Evolutionary conservation across 495 filamentous ascomycete species (phyloP).

Genomic region (Penicillium canariense): DNA sequence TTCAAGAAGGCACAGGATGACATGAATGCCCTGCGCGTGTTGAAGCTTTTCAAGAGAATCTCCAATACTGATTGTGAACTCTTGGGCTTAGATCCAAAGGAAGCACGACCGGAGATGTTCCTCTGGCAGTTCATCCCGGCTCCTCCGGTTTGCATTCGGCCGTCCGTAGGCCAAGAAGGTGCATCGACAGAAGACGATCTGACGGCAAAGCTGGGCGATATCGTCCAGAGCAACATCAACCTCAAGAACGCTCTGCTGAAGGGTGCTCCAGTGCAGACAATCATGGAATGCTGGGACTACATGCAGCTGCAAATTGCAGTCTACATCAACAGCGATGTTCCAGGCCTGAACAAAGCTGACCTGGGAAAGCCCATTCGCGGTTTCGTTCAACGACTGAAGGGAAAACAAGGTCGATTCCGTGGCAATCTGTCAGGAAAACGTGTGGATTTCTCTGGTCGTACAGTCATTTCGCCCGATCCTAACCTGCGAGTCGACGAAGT

Average conservation of each 20-base stretch:
- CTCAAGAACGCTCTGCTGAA: constrained; percentile 75
- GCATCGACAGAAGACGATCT: constrained; percentile 95
- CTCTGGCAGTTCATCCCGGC: constrained; percentile 96
- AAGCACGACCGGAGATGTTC: constrained; percentile 94
- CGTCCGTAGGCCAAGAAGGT: constrained; percentile 85
- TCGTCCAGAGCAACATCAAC: constrained; percentile 81
- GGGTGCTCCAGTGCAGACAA: constrained; percentile 77
- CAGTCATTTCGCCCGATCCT: constrained; percentile 95
- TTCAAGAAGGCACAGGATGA: constrained; percentile 90
- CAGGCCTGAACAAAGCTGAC: constrained; percentile 73
- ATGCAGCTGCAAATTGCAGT: constrained; percentile 91
- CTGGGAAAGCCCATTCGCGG: constrained; percentile 81
- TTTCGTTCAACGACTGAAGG: constrained; percentile 92
- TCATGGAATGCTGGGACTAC: constrained; percentile 99
- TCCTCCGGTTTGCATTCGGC: constrained; percentile 88
- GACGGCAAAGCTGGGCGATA: constrained; percentile 91
- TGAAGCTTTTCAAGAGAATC: constrained; percentile 88
- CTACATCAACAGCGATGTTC: constrained; percentile 97
- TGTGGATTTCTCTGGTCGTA: constrained; percentile 96
- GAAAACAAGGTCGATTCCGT: constrained; percentile 95
- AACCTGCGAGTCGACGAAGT: constrained; percentile 93
- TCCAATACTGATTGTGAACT: constrained; percentile 85
- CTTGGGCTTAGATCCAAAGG: constrained; percentile 78
- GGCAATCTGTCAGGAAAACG: constrained; percentile 97
- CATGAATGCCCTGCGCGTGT: constrained; percentile 80